Evolutionary conservation across 2,329 filamentous ascomycete species (phyloP).

Genomic region (Cladosporium sp.): DNA sequence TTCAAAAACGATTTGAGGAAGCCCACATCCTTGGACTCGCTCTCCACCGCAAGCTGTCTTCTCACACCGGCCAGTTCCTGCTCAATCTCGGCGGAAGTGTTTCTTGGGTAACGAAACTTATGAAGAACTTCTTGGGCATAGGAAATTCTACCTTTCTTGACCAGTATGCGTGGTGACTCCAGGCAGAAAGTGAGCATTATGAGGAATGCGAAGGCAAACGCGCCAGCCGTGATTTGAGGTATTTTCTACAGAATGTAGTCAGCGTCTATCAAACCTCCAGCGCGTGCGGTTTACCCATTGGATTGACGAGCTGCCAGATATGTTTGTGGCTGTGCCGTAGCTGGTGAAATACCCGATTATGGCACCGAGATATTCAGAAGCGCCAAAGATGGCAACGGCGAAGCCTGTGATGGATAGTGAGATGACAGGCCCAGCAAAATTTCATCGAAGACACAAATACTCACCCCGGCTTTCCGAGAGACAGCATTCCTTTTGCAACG

Average conservation of each 20-base stretch:
- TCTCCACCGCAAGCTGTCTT: constrained; percentile 58
- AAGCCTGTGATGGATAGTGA: constrained; percentile 57
- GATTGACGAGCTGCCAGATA: constrained; percentile 30
- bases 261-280: background rate
- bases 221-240: constrained; percentile 66
- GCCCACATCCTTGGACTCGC: constrained; percentile 54
- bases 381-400: constrained; percentile 63
- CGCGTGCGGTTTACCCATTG: constrained; percentile 44
- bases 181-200: constrained; percentile 56
- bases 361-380: constrained; percentile 64
- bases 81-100: constrained; percentile 43
- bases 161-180: constrained; percentile 62
- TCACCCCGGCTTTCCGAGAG: background rate
- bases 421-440: constrained; percentile 31
- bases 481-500: background rate
- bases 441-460: background rate
- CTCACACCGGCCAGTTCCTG: constrained; percentile 58
- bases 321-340: constrained; percentile 33
- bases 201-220: constrained; percentile 67
- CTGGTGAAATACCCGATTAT: constrained; percentile 70
- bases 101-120: constrained; percentile 48
- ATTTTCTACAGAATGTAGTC: constrained; percentile 31
- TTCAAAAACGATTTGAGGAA: constrained; percentile 53
- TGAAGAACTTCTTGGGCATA: constrained; percentile 51
- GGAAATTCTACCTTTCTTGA: constrained; percentile 60